Evolutionary conservation across 2,329 filamentous ascomycete species (phyloP), one percentile per base, ranked within the genome.

Genomic region (Epichloe sylvatica): DNA sequence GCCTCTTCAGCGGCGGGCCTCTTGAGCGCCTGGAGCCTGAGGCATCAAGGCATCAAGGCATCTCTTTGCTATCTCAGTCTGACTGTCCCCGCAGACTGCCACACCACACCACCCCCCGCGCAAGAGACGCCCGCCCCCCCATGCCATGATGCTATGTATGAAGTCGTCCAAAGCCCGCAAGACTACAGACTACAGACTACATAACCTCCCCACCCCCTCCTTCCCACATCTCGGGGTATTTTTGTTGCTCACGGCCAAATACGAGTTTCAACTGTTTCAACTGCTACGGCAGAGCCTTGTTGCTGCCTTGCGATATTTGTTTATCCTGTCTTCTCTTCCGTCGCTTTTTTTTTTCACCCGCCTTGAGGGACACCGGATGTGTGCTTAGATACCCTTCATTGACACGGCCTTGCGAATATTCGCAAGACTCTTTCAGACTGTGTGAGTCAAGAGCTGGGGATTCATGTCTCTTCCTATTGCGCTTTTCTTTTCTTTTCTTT

Each of bases 161-260:
- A 19, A 19, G 38, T 30, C 45, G 40, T 40, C 40, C 39, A 41
- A 44, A 44, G 36, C 49, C 45, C 35, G 21, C 49, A 37, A 45
- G 15, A 46, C 7, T 25, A 25, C 7, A 23, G n/a, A 47, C 17
- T 51, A 51, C 49, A 23, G n/a, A 47, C 35, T 51, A 51, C 49
- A 51, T 51, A 51, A 51, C 19, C 49, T 38, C 38, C 42, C 42
- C 45, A 41, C 46, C 21, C 45, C 49, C 49, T 48, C 42, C 46
- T 37, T 45, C 46, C 37, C 37, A 37, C 39, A 19, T 35, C 25
- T 41, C 42, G 43, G 21, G 19, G 42, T 34, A 13, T 25, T 17
- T 47, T 23, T 44, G 25, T 36, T 47, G n/a, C 25, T 45, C 44
- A 34, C 39, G 25, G 40, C 41, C 40, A 44, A 45, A 36, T 37